Evolutionary conservation across 2,329 filamentous ascomycete genomes (phyloP).

Genomic region (Lasiodiplodia citricola): DNA sequence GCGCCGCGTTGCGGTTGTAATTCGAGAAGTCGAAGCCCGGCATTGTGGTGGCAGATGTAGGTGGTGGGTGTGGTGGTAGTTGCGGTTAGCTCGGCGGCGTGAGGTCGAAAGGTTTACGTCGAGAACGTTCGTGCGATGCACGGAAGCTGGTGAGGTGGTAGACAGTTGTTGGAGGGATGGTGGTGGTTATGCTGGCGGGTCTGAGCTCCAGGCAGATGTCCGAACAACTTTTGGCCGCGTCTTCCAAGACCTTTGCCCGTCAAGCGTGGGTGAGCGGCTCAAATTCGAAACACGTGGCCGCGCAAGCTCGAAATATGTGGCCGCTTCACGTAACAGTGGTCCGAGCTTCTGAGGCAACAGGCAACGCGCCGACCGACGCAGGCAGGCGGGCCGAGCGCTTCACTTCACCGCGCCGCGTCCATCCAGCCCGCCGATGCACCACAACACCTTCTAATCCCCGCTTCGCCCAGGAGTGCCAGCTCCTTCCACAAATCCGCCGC

Average conservation of each 20-base stretch:
- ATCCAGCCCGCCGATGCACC: neutral
- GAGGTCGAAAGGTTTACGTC: neutral
- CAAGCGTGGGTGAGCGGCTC: too few species aligned
- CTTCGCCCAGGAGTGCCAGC: conserved; percentile 7
- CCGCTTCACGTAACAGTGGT: too few species aligned
- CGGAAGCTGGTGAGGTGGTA: neutral
- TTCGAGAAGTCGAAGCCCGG: conserved; percentile 99
- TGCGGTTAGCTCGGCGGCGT: neutral
- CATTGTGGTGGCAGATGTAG: conserved; percentile 59
- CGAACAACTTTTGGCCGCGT: too few species aligned
- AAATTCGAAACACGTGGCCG: too few species aligned
- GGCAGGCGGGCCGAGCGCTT: conserved; percentile 16
- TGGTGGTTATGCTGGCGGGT: neutral
- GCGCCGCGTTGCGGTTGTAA: conserved; percentile 97
- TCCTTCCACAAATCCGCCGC: neutral
- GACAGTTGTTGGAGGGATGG: neutral
- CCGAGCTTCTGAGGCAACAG: conserved; percentile 2
- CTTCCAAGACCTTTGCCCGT: too few species aligned
- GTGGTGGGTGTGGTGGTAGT: conserved; percentile 8
- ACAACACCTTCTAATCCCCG: conserved; percentile 11
- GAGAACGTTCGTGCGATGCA: neutral
- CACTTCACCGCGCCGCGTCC: conserved; percentile 23
- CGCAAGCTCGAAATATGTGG: neutral
- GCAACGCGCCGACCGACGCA: conserved; percentile 25
- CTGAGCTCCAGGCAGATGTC: too few species aligned